Evolutionary conservation across 2,329 filamentous ascomycete species (phyloP).

Genomic region (Penicillium sclerotigenum): DNA sequence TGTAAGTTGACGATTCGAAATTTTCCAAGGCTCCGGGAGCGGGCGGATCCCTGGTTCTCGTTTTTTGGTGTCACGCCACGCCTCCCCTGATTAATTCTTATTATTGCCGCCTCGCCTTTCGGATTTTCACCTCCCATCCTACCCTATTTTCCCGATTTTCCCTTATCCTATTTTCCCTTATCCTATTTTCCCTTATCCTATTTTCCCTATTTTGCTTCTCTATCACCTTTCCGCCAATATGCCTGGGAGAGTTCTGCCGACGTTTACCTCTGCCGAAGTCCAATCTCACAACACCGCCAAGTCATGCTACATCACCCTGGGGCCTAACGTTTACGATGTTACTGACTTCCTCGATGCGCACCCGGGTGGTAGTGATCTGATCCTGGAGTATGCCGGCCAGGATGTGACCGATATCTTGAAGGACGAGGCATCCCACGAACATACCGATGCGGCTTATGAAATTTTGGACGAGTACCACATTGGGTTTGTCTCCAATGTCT

Average conservation of each 20-base stretch:
- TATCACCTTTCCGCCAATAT: slow-evolving; percentile 49
- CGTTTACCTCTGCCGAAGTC: slow-evolving; percentile 76
- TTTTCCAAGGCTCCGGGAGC: slow-evolving; percentile 14
- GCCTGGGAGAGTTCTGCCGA: slow-evolving; percentile 78
- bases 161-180: not conserved
- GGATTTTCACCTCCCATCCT: not conserved
- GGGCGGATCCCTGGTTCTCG: slow-evolving; percentile 14
- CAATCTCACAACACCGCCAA: slow-evolving; percentile 72
- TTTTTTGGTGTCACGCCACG: slow-evolving; percentile 23
- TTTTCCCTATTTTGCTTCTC: not conserved
- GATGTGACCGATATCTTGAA: slow-evolving; percentile 80
- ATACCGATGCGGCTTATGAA: slow-evolving; percentile 93
- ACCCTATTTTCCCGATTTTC: not conserved
- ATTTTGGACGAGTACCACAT: slow-evolving; percentile 83
- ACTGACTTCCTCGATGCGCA: slow-evolving; percentile 88
- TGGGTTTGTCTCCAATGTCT: slow-evolving; percentile 69
- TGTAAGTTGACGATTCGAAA: not conserved
- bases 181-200: not conserved
- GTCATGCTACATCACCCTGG: slow-evolving; percentile 91
- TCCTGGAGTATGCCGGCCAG: slow-evolving; percentile 85
- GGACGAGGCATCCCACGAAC: slow-evolving; percentile 76
- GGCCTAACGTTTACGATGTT: slow-evolving; percentile 88
- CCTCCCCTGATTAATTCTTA: slow-evolving; percentile 19
- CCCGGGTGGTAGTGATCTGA: slow-evolving; percentile 82
- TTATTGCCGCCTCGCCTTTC: not conserved